Base-by-base conservation (phyloP, 192 early-diverging fungal species). In the Podochytrium sp. region DNA sequence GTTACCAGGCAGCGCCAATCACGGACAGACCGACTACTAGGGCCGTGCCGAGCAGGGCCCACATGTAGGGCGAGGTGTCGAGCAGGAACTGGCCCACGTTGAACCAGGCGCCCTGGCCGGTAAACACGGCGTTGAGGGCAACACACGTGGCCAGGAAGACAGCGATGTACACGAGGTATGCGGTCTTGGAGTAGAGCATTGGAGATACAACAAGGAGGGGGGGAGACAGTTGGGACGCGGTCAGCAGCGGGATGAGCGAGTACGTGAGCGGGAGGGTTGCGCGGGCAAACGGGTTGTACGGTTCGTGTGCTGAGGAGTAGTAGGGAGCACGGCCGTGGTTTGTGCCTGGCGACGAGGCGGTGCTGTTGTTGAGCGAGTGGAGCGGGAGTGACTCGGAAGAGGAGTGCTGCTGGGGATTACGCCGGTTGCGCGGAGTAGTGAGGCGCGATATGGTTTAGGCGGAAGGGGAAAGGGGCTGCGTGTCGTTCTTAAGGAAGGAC, bases 21-120 rank as follows among this genome's bases (percentile, higher is more conserved):
- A 99, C 96, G 70, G 90, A 92, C 37, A 99, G 81, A 1, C 92
- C 93, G 55, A 96, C 94, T 71, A 92, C 93, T 51, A 96, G 79
- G 0, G 85, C 81, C 53, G 93, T 94, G 20, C 97, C 96, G 59
- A 93, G 80, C 18, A 94, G 69, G 0, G 92, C 90, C 94, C 94
- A 99, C 83, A 91, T 88, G 82, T 94, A 94, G 16, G 96, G 96
- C 55, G 90, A 91, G 3, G 91, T 89, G 16, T 84, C 83, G 53
- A 87, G 63, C 25, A 99, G 78, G 66, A 93, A 94, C 39, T 84
- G 78, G 62, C 95, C 97, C 34, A 96, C 86, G 77, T 95, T 87
- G 76, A 98, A 96, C 49, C 86, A 86, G 78, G 95, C 91, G 40
- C 94, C 95, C 62, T 94, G 90, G 25, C 92, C 92, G 12, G 93